phyloP scores from a whole-genome alignment of 768 basidiomycete genomes.

The Cystofilobasidium macerans region DNA sequence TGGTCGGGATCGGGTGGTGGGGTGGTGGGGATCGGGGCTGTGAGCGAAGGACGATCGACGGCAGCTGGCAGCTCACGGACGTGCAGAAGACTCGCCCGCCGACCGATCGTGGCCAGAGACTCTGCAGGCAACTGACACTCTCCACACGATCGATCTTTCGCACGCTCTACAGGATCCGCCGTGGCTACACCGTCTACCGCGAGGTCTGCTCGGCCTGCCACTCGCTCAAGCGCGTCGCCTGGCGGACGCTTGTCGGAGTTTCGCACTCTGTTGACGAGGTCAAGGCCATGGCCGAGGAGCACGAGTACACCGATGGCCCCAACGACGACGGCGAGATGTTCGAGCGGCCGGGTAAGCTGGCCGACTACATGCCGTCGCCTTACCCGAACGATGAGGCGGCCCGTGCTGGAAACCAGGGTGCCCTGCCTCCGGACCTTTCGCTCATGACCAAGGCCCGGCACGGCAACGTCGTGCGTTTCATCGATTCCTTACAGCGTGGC shows the following conservation, averaged over 20 bases:
- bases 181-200: conserved; percentile 94
- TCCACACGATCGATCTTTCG: neutral
- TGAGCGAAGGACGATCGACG: no score
- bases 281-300: conserved; percentile 84
- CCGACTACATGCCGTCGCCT: conserved; percentile 88
- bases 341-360: conserved; percentile 92
- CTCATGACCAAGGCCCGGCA: conserved; percentile 97
- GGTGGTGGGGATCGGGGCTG: no score
- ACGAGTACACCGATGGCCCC: conserved; percentile 94
- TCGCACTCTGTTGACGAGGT: conserved; percentile 88
- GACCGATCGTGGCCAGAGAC: no score
- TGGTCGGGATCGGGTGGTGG: no score
- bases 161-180: conserved; percentile 66
- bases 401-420: conserved; percentile 83
- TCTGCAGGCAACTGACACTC: neutral
- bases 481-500: neutral
- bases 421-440: conserved; percentile 91
- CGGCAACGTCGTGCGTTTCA: conserved; percentile 71
- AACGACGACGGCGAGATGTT: conserved; percentile 96
- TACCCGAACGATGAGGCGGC: conserved; percentile 98
- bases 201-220: conserved; percentile 99
- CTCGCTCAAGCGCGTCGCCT: conserved; percentile 96
- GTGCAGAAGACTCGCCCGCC: no score
- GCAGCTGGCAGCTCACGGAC: no score
- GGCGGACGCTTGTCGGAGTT: conserved; percentile 98